Base-by-base conservation (phyloP, 1,139 yeast genomes). In the Schwanniomyces etchellsii region DNA sequence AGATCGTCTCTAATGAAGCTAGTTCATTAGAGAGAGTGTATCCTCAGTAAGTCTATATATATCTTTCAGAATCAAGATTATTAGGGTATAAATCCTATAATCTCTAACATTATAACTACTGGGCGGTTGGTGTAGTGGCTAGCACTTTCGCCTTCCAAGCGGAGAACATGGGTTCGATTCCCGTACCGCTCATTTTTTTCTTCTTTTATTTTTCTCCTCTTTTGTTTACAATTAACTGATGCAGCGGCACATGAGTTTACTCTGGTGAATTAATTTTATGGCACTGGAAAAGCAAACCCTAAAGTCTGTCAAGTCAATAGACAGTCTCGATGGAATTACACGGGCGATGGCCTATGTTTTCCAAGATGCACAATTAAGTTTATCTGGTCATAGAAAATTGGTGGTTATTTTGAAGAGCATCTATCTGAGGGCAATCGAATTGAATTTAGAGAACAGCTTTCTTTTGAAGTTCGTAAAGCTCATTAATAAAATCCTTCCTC, bases 91-190 rank as follows among this genome's bases (percentile, higher is more conserved):
- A n/a, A n/a, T n/a, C n/a, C n/a, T n/a, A n/a, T n/a, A n/a, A n/a
- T n/a, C n/a, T n/a, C n/a, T n/a, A n/a, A n/a, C n/a, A n/a, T n/a
- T n/a, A n/a, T n/a, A n/a, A n/a, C n/a, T n/a, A 2, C 14, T 14
- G 70, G 68, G 69, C 62, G 68, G 64, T 63, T 63, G 64, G 70
- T 63, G 68, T 62, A 64, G 65, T 63, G 70, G 70, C 56, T 60
- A 63, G 56, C 68, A 64, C 62, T 54, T 55, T 56, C 59, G 81
- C 81, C 81, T 75, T 75, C 81, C 81, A 75, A 75, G 81, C 81
- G 72, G 74, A 76, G 64, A 81, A 71, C 79, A 72, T 64, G 81
- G 81, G 81, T 75, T 75, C 81, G 80, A 75, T 74, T 75, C 81
- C 77, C 81, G 77, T 72, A 74, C 72, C 77, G 71, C 77, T 74